Conservation (phyloP, 169 alveolate genomes). For the Ichthyophthirius multifiliis region DNA sequence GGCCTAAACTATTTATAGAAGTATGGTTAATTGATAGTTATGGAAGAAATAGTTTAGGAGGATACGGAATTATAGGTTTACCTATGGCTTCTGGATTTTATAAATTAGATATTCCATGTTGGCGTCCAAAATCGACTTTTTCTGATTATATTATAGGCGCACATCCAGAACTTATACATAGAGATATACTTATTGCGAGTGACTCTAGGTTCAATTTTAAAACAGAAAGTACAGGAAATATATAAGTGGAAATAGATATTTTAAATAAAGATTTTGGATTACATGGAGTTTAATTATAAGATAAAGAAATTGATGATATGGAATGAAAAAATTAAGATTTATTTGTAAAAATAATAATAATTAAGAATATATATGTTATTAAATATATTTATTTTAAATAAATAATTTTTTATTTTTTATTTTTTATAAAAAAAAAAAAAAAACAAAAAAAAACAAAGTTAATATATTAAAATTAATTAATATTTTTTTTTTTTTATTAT, state of each 20-base stretch:
- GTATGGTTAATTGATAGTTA: constrained; percentile 61
- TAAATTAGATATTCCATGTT: constrained; percentile 51
- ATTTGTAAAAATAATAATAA: too few relatives aligned
- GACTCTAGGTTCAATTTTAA: constrained; percentile 60
- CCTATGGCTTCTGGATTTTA: constrained; percentile 61
- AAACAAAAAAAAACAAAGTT: too few relatives aligned
- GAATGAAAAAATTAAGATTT: neutral
- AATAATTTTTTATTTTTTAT: too few relatives aligned
- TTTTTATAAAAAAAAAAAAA: too few relatives aligned
- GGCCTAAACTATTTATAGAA: constrained; percentile 74
- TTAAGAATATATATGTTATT: too few relatives aligned
- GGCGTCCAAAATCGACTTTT: constrained; percentile 63
- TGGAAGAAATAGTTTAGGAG: constrained; percentile 58
- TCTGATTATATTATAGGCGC: constrained; percentile 50
- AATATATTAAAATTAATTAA: too few relatives aligned
- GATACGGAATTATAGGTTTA: constrained; percentile 59
- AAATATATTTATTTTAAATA: too few relatives aligned
- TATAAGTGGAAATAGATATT: constrained; percentile 54
- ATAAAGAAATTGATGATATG: neutral
- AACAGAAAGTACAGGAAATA: constrained; percentile 61
- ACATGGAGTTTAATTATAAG: constrained; percentile 38
- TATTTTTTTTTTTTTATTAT: too few relatives aligned
- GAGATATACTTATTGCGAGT: constrained; percentile 49
- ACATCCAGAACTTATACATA: constrained; percentile 54
- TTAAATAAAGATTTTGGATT: constrained; percentile 48